Evolutionary conservation across 2,329 filamentous ascomycete species (phyloP), one percentile per base, ranked within the genome.

Genomic region (Leptographium galeiforme): DNA sequence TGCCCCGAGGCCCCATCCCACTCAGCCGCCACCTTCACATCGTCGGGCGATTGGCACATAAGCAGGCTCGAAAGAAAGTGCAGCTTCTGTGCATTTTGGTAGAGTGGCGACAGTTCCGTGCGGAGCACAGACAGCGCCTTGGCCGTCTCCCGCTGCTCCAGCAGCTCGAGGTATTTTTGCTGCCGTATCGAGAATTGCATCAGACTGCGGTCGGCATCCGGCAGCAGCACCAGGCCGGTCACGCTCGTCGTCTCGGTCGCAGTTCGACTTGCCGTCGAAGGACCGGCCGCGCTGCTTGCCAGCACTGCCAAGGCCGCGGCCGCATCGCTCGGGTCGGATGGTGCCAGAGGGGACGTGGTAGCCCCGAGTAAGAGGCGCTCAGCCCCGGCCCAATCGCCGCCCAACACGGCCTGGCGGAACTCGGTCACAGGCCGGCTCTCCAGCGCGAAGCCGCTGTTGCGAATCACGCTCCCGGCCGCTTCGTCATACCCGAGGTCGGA

Each of bases 141-240:
- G 14, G 76, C 76, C 10, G 87, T 79, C 61, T 96, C 83, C 59
- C 82, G 75, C 61, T 76, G 73, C 66, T 97, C 90, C 45, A 98
- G 71, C 10, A 95, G 72, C 70, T 98, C 93, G 34, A 98, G 73
- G 62, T 91, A 98, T 67, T 97, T 97, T 66, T 98, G 93, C 64
- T 95, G 87, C 58, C 91, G 79, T 62, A 98, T 74, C 73, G 83
- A 84, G 66, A 97, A 96, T 48, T 84, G 78, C 85, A 98, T 91
- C 51, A 85, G 75, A 59, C 84, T 81, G 54, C 78, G 77, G 61
- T 95, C 85, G 8, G 88, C 85, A 30, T 81, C 84, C 45, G 87
- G 79, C 16, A 84, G 80, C 52, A 97, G 75, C 16, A 88, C 79
- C 53, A 98, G 71, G 2, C 84, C 87, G 11, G 62, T 60, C 36